phyloP scores from a whole-genome alignment of 257 asterid genomes.

The Nicotiana otophora region DNA sequence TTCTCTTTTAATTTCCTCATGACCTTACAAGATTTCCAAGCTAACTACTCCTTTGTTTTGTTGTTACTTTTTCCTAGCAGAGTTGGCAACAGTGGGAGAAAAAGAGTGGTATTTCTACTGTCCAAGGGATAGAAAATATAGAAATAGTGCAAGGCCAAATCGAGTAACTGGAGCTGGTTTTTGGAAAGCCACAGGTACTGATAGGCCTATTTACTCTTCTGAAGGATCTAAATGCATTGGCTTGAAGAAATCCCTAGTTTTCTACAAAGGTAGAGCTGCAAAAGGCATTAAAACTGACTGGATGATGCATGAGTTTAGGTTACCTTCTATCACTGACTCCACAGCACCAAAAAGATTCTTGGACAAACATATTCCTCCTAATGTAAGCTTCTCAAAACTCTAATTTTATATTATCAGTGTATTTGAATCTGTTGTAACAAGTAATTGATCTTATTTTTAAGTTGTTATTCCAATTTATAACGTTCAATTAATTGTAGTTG shows the following conservation, averaged over 20 bases:
- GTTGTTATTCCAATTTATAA: not conserved
- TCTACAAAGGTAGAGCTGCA: conserved; percentile 89
- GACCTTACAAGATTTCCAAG: not conserved
- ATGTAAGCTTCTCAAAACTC: conserved; percentile 34
- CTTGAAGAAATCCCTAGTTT: conserved; percentile 77
- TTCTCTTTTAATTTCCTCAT: not conserved
- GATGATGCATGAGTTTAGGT: conserved; percentile 97
- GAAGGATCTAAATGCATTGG: conserved; percentile 76
- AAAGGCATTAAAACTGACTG: conserved; percentile 88
- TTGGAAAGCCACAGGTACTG: conserved; percentile 95
- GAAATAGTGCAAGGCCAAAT: conserved; percentile 81
- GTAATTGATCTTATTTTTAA: too few species aligned
- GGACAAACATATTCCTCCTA: conserved; percentile 57
- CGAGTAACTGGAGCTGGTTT: conserved; percentile 91
- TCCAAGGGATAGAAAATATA: conserved; percentile 83
- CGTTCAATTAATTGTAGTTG: too few species aligned
- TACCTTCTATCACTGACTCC: conserved; percentile 55
- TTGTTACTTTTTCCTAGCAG: conserved; percentile 21
- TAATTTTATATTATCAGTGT: not conserved
- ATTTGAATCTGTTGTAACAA: not conserved
- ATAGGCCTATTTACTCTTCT: conserved; percentile 75
- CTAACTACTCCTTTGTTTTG: not conserved
- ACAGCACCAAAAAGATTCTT: conserved; percentile 36
- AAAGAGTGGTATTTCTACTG: conserved; percentile 92
- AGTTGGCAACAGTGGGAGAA: conserved; percentile 76